Percentiles rank a stretch among this genome's conserved stretches.
These are phyloP conservation scores for Solanum habrochaites DNA, from an alignment of 257 asterid species.

Conservation along the genomic window DNA sequence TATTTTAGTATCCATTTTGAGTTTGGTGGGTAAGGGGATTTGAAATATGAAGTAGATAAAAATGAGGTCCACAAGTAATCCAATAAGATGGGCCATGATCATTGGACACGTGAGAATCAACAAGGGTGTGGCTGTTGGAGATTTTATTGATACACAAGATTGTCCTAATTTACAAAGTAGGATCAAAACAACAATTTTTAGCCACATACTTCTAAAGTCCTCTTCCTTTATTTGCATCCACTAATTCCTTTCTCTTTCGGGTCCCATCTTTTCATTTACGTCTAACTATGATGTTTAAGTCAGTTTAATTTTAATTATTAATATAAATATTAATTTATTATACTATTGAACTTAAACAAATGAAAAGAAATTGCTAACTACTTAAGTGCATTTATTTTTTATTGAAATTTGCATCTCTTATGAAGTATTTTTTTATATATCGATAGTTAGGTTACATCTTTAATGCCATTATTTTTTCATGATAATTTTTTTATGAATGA, in stretches of 20 bases:
- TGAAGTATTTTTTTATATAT: neutral
- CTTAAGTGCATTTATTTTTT: neutral
- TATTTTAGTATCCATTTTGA: too few species aligned
- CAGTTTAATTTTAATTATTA: too few species aligned
- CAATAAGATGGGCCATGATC: neutral
- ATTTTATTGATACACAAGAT: neutral
- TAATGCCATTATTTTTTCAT: neutral
- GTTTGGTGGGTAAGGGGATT: too few species aligned
- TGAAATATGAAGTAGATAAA: neutral
- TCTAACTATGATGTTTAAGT: too few species aligned
- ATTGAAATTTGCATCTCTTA: neutral
- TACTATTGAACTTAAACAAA: neutral
- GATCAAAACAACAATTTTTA: slow-evolving; percentile 1
- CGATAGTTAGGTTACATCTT: neutral
- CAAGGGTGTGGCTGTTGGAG: slow-evolving; percentile 3
- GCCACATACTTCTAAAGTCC: slow-evolving; percentile 27
- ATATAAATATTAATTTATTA: neutral
- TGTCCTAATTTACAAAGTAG: neutral
- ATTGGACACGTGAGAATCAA: neutral
- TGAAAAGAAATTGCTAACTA: neutral
- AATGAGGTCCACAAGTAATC: neutral
- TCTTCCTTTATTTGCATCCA: slow-evolving; percentile 18
- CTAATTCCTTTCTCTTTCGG: neutral
- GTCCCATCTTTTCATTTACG: neutral
- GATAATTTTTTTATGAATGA: neutral